Base-by-base conservation (phyloP, 2,329 filamentous ascomycete species). In the Alternaria conjuncta region DNA sequence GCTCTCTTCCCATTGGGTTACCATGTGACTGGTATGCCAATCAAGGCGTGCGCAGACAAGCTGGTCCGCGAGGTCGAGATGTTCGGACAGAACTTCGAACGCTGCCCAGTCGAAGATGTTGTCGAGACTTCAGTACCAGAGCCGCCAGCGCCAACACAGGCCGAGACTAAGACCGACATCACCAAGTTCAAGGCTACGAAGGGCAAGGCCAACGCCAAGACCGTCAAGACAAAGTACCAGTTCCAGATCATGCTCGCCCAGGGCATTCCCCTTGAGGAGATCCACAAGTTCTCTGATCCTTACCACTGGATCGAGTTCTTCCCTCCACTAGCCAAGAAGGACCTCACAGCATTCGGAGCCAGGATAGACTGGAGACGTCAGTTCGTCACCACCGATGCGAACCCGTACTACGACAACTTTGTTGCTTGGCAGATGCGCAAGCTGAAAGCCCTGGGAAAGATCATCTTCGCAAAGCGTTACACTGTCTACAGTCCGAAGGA, bases 381-480 rank as follows among this genome's bases (percentile, higher is more conserved):
- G 41, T 93, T 99, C 69, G 91, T 98, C 68, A 99, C 96, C 7
- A 99, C 96, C 3, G 94, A 97, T 73, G 94, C 93, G 36, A 99
- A 99, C 82, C 94, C 93, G 5, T 98, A 96, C 84, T 99, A 97
- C 79, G 95, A 99, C 78, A 88, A 93, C 5, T 99, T 99, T 75
- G 91, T 98, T 44, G 86, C 92, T 75, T 99, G 96, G 96, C 96
- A 98, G 82, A 97, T 98, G 92, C 94, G 92, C 79, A 91, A 92
- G 67, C 86, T 98, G 55, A 93, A 92, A 81, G 92, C 96, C 78
- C 84, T 97, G 65, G 88, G 92, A 74, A 98, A 97, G 85, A 95
- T 98, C 82, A 92, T 94, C 82, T 96, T 96, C 75, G 94, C 93
- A 59, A 96, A 93, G 84, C 86, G 94, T 74, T 97, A 97, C 80